Percentiles rank a stretch among this genome's conserved stretches.
Conservation (phyloP, 2,329 filamentous ascomycete genomes). For the Fusarium bulbicola region DNA sequence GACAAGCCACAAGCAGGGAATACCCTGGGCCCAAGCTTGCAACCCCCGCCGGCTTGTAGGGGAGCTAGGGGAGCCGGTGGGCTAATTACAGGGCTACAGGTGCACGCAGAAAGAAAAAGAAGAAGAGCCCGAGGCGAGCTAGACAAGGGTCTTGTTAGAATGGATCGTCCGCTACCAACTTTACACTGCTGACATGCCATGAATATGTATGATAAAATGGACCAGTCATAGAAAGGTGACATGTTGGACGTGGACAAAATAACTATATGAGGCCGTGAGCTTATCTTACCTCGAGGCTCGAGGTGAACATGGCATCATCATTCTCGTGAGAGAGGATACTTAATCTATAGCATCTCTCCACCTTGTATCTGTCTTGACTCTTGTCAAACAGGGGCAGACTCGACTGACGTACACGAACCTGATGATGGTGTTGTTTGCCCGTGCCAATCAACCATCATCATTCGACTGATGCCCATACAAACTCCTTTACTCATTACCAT, state of each 20-base stretch:
- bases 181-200: conserved; percentile 19
- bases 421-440: conserved; percentile 37
- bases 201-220: neutral
- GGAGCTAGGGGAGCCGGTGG: neutral
- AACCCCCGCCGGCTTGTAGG: conserved; percentile 18
- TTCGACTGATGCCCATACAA: conserved; percentile 9
- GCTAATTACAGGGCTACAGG: conserved; percentile 6
- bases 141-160: conserved; percentile 9
- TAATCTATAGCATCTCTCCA: neutral
- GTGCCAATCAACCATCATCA: conserved; percentile 27
- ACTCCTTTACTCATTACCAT: neutral
- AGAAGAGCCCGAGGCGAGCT: conserved; percentile 5
- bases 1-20: conserved; percentile 19
- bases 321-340: conserved; percentile 4
- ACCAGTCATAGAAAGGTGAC: conserved; percentile 16
- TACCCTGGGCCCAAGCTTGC: conserved; percentile 12
- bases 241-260: conserved; percentile 4
- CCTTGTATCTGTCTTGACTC: neutral
- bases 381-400: neutral
- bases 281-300: neutral
- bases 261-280: neutral
- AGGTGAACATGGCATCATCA: neutral
- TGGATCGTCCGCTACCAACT: conserved; percentile 22
- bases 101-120: conserved; percentile 9
- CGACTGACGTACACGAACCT: conserved; percentile 11